Conservation (phyloP, 257 asterid species). For the Plectranthus barbatus region DNA sequence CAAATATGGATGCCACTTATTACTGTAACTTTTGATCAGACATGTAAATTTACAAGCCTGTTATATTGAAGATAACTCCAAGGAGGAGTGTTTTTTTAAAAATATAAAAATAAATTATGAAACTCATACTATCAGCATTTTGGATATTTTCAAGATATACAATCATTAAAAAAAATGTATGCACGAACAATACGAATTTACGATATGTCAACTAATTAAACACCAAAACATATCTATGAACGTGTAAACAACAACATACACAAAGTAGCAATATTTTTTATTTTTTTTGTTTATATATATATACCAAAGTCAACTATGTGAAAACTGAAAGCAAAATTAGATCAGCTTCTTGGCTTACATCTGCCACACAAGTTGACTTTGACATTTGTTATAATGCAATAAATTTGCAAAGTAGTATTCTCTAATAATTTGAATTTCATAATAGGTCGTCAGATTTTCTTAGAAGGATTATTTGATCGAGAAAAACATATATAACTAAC, state of each 20-base stretch:
- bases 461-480: no score
- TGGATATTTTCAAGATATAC: no score
- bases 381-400: background rate
- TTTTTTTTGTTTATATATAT: background rate
- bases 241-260: background rate
- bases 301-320: background rate
- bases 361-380: background rate
- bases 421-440: no score
- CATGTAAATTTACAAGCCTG: conserved; percentile 46
- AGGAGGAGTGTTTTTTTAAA: background rate
- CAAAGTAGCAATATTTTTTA: background rate
- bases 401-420: background rate
- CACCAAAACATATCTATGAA: background rate
- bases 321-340: background rate
- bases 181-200: no score
- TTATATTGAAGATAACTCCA: no score
- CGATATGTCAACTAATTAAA: background rate
- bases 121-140: no score
- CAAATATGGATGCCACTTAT: conserved; percentile 94
- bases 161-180: no score
- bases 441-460: no score
- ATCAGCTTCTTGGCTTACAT: background rate
- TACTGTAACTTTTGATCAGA: conserved; percentile 75
- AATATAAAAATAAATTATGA: conserved; percentile 4
- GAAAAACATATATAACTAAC: no score